Base-by-base conservation (phyloP, 2,329 filamentous ascomycete species). In the Fusarium marasasianum region DNA sequence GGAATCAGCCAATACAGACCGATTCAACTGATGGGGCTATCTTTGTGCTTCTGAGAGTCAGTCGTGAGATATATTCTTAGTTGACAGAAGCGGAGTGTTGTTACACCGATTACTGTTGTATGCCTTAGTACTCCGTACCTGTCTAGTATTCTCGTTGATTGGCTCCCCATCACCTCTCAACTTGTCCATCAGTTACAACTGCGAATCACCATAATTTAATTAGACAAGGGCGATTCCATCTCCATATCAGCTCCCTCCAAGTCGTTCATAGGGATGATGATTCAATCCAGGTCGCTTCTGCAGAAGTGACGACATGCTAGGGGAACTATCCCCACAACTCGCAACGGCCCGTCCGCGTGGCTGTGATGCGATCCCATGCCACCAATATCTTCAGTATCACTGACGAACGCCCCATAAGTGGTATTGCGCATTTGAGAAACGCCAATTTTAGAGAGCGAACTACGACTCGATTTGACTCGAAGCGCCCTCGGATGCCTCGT, bases 281-380 rank as follows among this genome's bases (percentile, higher is more conserved):
- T 22, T 60, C 29, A 22, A 20, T n/a, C 15, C 17, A 51, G 33
- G 22, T 56, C 24, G 35, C n/a, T 35, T 31, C n/a, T 35, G 64
- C 22, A 41, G 44, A 55, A 47, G n/a, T 45, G 60, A 43, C 44
- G 40, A 40, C 51, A 50, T 48, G 24, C 37, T n/a, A 22, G 35
- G 18, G 38, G 33, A 38, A 41, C 54, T 29, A 40, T 43, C 43
- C 38, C 71, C 67, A 47, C 66, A 58, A 47, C 63, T 66, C 58
- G 67, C 55, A 45, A 74, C 71, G 58, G 71, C 58, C 71, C 67
- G 45, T 38, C 35, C 33, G 31, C 14, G 66, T 57, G 66, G 61
- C 51, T 64, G 60, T 71, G 69, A 51, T 44, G 65, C 33, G 43
- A 53, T 35, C 33, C 33, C 1, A 35, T 48, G 26, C 9, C 26